Percentiles rank a stretch among this genome's conserved stretches.
These are phyloP conservation scores for Omphalotus olearius DNA, from an alignment of 1,284 basidiomycete genomes.

Conservation along the genomic window DNA sequence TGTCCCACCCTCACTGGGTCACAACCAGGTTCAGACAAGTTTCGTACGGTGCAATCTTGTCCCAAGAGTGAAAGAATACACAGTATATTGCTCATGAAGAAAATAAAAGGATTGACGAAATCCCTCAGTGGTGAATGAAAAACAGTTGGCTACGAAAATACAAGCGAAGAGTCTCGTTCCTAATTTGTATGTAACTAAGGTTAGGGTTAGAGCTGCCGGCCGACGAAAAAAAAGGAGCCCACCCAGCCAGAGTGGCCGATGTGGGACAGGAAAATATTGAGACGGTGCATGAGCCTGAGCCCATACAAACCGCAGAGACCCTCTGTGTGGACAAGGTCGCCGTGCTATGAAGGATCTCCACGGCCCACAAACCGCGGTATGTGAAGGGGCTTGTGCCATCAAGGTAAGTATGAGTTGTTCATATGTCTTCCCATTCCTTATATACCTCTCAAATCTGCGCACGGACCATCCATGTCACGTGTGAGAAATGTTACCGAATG, in stretches of 20 bases:
- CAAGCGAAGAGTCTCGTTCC: too few species aligned
- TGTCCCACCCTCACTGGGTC: too few species aligned
- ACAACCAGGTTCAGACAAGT: too few species aligned
- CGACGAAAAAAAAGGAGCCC: conserved; percentile 4
- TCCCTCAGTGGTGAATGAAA: too few species aligned
- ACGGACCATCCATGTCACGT: not conserved
- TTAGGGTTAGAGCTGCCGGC: not conserved
- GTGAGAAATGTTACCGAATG: not conserved
- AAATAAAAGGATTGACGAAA: too few species aligned
- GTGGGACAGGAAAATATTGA: conserved; percentile 14
- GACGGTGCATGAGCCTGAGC: conserved; percentile 13
- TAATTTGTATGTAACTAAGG: not conserved
- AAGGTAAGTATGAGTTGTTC: conserved; percentile 12
- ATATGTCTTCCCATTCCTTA: not conserved
- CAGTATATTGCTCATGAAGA: too few species aligned
- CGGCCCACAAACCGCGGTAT: conserved; percentile 11
- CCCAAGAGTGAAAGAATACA: too few species aligned
- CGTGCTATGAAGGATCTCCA: conserved; percentile 13
- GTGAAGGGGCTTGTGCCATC: conserved; percentile 13
- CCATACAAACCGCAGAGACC: conserved; percentile 13
- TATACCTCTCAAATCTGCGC: conserved; percentile 5
- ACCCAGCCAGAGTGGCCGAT: conserved; percentile 13
- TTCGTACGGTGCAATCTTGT: too few species aligned
- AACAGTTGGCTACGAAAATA: too few species aligned
- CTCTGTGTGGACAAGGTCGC: conserved; percentile 14